Evolutionary conservation across 352 stramenopile species (phyloP), one percentile per base, ranked within the genome.

Genomic region (Pythium diclinum): DNA sequence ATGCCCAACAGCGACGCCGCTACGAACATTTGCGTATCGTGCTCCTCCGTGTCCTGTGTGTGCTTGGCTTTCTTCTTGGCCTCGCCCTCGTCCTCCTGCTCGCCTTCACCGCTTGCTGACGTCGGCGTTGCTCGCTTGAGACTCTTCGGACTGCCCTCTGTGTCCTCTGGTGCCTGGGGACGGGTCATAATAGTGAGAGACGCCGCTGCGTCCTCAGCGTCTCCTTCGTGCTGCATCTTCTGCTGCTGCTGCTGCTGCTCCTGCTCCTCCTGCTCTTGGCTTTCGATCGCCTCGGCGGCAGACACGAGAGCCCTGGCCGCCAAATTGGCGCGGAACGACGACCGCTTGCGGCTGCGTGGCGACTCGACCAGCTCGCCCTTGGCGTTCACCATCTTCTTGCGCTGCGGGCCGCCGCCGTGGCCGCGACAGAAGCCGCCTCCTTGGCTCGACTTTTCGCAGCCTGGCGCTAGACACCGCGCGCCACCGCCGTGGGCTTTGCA

Each of bases 401-500:
- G 13, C 3, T 71, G 69, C 3, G 71, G 61, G 4, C 77, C 74
- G 7, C 77, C 74, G 52, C 78, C 78, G 21, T 87, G 78, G 7
- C 69, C 64, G 6, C 78, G 78, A 47, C 78, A 87, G 33, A 73
- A 78, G 9, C 78, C 78, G 19, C 72, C 78, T 16, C 76, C 76
- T 34, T 87, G 78, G 34, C 68, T 79, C 16, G 68, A 73, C 49
- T 87, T 87, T 0, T 56, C 51, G 21, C 78, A 87, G 4, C 72
- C 74, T 10, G 73, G 65, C 38, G 73, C 68, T 42, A 57, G 63
- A 44, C 78, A 87, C 3, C 76, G 74, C 7, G 76, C 61, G 23
- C 78, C 78, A 19, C 76, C 76, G 21, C 76, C 76, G 56, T 87
- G 78, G 2, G 76, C 74, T 65, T 87, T 87, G 68, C 78, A 87